Evolutionary conservation across 192 early-diverging fungal species (phyloP), one percentile per base, ranked within the genome.

Genomic region (Coemansia sp.): DNA sequence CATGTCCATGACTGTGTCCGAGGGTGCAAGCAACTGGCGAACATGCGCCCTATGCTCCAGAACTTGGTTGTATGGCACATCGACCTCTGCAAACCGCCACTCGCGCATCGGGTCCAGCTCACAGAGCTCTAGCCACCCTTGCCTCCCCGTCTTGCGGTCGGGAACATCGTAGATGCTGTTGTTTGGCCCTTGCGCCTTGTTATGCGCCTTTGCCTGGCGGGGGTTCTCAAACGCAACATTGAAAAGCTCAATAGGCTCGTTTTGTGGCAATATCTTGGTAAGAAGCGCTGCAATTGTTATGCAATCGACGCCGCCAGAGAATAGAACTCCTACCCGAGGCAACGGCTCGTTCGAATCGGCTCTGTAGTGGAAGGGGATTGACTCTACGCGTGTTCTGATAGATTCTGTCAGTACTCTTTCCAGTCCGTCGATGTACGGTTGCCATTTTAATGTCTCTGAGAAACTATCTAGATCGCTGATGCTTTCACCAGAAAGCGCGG

Each of bases 201-300:
- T 16, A 26, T 66, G 60, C 0, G 35, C 20, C 30, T 64, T 74
- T 39, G 66, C 56, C 30, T 59, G 84, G 6, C 95, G 84, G 10
- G 95, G 94, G 67, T 97, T 98, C 58, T 97, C 95, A 71, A 98
- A 98, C 20, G 92, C 91, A 21, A 98, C 95, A 83, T 98, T 98
- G 44, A 98, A 78, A 18, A 98, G 80, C 69, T 98, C 95, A 48
- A 96, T 95, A 0, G 92, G 86, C 69, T 94, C 93, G 2, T 82
- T 72, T 0, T 67, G 44, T 2, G 94, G 91, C 16, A 97, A 73
- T 48, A 91, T 85, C 26, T 64, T 75, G 68, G 94, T 84, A 5
- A 90, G 88, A 7, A 98, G 83, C 0, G 92, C 94, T 0, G 97
- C 95, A 12, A 98, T 81, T 20, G 87, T 85, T 33, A 93, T 91